Percentiles rank a stretch among this genome's conserved stretches.
Conservation (phyloP, 2,329 filamentous ascomycete genomes). For the Periconia digitata region DNA sequence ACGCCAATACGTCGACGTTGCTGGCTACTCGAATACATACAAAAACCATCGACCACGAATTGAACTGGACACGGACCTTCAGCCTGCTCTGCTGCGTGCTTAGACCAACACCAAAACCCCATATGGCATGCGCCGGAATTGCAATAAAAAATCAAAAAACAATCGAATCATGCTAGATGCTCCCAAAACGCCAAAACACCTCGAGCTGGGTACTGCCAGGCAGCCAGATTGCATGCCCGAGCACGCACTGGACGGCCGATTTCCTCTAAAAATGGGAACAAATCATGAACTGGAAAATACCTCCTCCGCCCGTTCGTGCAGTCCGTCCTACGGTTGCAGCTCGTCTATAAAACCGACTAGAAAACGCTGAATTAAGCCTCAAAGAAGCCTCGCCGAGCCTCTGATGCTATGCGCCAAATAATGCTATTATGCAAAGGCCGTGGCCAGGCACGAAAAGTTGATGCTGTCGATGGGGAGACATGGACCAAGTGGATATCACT, state of each 20-base stretch:
- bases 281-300: conserved; percentile 27
- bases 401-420: conserved; percentile 31
- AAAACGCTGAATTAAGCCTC: conserved; percentile 35
- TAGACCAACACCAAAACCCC: too few species aligned
- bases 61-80: too few species aligned
- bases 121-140: too few species aligned
- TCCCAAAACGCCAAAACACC: not conserved
- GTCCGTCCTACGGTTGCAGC: conserved; percentile 11
- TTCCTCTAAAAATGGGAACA: not conserved
- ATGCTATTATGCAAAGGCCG: conserved; percentile 35
- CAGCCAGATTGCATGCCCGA: conserved; percentile 1
- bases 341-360: conserved; percentile 20
- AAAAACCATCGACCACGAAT: too few species aligned
- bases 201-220: not conserved
- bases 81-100: too few species aligned
- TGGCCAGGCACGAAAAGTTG: conserved; percentile 12
- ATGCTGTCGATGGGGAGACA: conserved; percentile 6
- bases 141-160: too few species aligned
- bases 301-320: conserved; percentile 28
- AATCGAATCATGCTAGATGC: too few species aligned
- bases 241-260: conserved; percentile 3
- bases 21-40: too few species aligned
- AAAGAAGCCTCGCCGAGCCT: conserved; percentile 15
- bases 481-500: conserved; percentile 13
- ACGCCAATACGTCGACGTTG: too few species aligned